Percentiles rank a stretch among this genome's conserved stretches.
phyloP scores from a whole-genome alignment of 2,329 filamentous ascomycete genomes.

The Xylariaceae sp. region DNA sequence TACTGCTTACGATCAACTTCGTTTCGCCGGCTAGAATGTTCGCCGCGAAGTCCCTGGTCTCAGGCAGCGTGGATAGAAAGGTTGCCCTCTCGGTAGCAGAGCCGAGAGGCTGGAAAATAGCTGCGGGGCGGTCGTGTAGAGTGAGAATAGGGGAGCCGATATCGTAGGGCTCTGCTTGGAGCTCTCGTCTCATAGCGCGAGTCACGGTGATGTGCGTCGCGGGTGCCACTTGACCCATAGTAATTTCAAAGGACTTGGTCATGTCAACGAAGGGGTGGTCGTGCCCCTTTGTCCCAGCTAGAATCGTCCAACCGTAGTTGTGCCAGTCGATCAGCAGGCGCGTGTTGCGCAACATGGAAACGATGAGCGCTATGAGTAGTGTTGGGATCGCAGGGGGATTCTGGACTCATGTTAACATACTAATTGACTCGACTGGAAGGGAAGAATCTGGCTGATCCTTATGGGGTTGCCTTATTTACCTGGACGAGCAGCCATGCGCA shows the following conservation, averaged over 20 bases:
- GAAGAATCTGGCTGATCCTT: background rate
- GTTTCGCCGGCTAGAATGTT: slow-evolving; percentile 54
- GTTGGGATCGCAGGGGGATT: slow-evolving; percentile 96
- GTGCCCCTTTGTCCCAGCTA: slow-evolving; percentile 55
- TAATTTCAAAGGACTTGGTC: slow-evolving; percentile 71
- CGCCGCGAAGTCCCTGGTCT: slow-evolving; percentile 55
- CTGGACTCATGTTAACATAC: slow-evolving; percentile 39
- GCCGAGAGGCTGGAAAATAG: slow-evolving; percentile 69
- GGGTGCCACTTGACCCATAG: slow-evolving; percentile 62
- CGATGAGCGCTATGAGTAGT: slow-evolving; percentile 65
- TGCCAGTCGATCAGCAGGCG: slow-evolving; percentile 93
- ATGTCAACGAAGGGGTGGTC: slow-evolving; percentile 70
- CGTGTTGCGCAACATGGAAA: slow-evolving; percentile 73
- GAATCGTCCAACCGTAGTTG: slow-evolving; percentile 95
- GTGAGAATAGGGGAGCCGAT: slow-evolving; percentile 62
- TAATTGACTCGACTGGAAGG: background rate
- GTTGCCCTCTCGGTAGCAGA: slow-evolving; percentile 41
- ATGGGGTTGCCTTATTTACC: slow-evolving; percentile 36
- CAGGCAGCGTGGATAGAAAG: slow-evolving; percentile 61
- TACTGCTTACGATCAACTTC: slow-evolving; percentile 80
- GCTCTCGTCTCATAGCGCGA: slow-evolving; percentile 73
- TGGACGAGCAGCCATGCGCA: slow-evolving; percentile 82
- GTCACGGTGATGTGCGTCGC: slow-evolving; percentile 82
- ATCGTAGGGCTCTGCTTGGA: slow-evolving; percentile 58
- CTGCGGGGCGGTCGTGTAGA: slow-evolving; percentile 80